Evolutionary conservation across 352 stramenopile genomes (phyloP), one percentile per base, ranked within the genome.

Genomic region (Globisporangium solare): DNA sequence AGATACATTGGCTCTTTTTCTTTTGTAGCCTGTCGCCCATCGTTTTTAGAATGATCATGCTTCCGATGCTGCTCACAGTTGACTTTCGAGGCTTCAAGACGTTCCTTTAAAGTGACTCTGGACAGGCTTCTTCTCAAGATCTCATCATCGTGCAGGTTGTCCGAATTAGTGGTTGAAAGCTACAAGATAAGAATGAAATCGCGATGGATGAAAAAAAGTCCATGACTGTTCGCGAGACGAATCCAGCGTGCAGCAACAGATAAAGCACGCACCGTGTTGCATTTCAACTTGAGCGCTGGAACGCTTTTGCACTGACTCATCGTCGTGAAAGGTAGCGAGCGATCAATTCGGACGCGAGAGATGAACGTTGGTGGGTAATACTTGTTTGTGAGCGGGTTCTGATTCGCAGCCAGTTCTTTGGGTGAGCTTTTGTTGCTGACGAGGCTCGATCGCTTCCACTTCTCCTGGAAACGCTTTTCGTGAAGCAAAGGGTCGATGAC

Each of bases 81-180:
- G 10, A 21, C 47, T 40, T 47, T 35, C 15, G 52, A 48, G 21
- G 51, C 52, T 50, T 78, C 55, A 47, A 86, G 70, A 0, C 76
- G 74, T 47, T 68, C 61, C 46, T 83, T 83, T 13, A 90, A 52
- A 13, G 74, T 80, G 41, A 88, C 76, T 56, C 64, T 59, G 4
- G 78, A 86, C 35, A 88, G 48, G 56, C 78, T 89, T 55, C 80
- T 67, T n/a, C 76, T 64, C 41, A 88, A 48, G 20, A 86, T 68
- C 15, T 84, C 70, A 41, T 73, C 64, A 24, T 88, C 77, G 14
- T 56, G 64, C 45, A 64, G 46, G 22, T 58, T 24, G 11, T 48
- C 51, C 6, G 21, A n/a, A 24, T 18, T 46, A 20, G 15, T 18
- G 4, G 35, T 60, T 32, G 47, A 11, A 54, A 52, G 51, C 64